Evolutionary conservation across 768 basidiomycete species (phyloP).

Genomic region (Auriscalpium orientale): DNA sequence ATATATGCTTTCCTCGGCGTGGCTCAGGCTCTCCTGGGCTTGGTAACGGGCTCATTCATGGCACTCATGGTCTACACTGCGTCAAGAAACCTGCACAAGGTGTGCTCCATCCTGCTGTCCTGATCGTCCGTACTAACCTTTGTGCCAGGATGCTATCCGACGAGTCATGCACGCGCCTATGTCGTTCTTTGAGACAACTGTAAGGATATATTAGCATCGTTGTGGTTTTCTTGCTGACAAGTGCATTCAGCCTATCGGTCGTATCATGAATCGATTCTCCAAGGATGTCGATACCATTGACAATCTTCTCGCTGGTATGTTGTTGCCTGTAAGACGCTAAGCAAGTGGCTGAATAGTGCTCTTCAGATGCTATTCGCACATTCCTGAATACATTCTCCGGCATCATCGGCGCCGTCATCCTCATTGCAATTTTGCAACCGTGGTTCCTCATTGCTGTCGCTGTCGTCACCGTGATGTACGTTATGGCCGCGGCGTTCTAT

Average conservation of each 20-base stretch:
- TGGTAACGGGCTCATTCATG: conserved; percentile 58
- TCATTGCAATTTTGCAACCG: conserved; percentile 70
- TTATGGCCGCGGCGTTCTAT: conserved; percentile 74
- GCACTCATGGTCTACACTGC: conserved; percentile 72
- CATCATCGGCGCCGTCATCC: conserved; percentile 69
- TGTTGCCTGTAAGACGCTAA: too few species aligned
- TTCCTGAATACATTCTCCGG: conserved; percentile 52
- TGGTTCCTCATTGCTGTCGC: conserved; percentile 79
- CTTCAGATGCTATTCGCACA: conserved; percentile 64
- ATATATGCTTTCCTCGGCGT: conserved; percentile 72
- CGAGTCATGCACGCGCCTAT: conserved; percentile 81
- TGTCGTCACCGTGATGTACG: conserved; percentile 52
- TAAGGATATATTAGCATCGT: conserved; percentile 19
- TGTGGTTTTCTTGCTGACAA: neutral
- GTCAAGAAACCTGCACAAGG: conserved; percentile 59
- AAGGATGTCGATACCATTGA: conserved; percentile 84
- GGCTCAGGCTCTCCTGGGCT: conserved; percentile 58
- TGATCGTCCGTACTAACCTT: neutral
- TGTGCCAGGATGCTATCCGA: conserved; percentile 44
- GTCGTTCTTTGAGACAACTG: conserved; percentile 86
- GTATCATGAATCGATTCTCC: conserved; percentile 86
- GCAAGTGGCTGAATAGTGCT: too few species aligned
- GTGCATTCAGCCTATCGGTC: conserved; percentile 58
- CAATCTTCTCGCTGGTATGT: conserved; percentile 55
- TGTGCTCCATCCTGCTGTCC: conserved; percentile 18